Evolutionary conservation across 2,329 filamentous ascomycete genomes (phyloP).

Genomic region (Botrytis porri): DNA sequence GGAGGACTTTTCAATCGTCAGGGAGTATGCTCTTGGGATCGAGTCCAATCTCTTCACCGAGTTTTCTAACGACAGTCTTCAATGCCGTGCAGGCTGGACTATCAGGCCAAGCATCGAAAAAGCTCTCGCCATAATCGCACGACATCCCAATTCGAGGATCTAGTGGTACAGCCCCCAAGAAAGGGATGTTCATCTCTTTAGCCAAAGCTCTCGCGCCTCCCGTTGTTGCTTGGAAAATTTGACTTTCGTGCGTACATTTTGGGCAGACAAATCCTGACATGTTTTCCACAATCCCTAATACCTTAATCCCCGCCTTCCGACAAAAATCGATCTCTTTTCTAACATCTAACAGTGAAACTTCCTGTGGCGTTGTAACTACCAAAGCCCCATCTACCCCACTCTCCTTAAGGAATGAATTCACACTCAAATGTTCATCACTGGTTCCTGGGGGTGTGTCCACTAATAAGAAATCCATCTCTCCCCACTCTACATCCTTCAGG

Average conservation of each 20-base stretch:
- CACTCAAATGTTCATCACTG: slow-evolving; percentile 89
- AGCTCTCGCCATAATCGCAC: slow-evolving; percentile 96
- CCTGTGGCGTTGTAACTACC: slow-evolving; percentile 90
- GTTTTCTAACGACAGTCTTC: slow-evolving; percentile 70
- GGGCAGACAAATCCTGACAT: slow-evolving; percentile 98
- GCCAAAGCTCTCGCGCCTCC: slow-evolving; percentile 80
- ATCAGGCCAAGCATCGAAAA: slow-evolving; percentile 89
- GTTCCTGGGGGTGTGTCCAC: slow-evolving; percentile 96
- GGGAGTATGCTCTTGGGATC: slow-evolving; percentile 22
- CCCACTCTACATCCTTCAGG: slow-evolving; percentile 97
- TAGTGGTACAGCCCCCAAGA: slow-evolving; percentile 83
- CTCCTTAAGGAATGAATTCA: slow-evolving; percentile 88
- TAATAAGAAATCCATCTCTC: slow-evolving; percentile 85
- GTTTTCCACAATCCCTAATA: slow-evolving; percentile 92
- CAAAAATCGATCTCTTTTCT: slow-evolving; percentile 98
- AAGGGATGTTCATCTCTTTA: slow-evolving; percentile 82
- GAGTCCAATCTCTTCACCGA: slow-evolving; percentile 62
- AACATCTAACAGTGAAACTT: slow-evolving; percentile 88
- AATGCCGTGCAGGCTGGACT: slow-evolving; percentile 86
- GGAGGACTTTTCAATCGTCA: slow-evolving; percentile 9
- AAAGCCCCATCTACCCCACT: slow-evolving; percentile 92
- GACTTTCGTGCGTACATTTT: slow-evolving; percentile 74
- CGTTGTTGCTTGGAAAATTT: slow-evolving; percentile 90
- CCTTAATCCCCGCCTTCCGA: slow-evolving; percentile 82
- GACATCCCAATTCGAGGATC: slow-evolving; percentile 95